A percentile compares a stretch with the other conserved stretches of the same genome.
Evolutionary conservation across 192 early-diverging fungal species (phyloP).

Genomic region (Backusella westeae): DNA sequence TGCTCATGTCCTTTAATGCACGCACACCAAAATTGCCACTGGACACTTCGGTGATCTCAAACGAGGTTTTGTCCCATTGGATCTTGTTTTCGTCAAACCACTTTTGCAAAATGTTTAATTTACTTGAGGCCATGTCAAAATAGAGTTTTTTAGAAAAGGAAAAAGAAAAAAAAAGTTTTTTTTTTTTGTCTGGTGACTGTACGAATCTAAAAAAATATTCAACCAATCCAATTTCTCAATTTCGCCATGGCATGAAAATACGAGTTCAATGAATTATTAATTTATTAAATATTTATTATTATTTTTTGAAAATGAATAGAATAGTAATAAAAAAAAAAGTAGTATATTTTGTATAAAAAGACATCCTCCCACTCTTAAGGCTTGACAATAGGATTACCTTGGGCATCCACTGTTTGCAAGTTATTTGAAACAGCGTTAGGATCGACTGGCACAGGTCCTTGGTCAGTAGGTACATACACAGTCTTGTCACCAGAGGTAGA

Average conservation of each 20-base stretch:
- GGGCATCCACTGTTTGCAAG: not conserved
- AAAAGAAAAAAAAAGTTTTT: not conserved
- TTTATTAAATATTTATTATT: not conserved
- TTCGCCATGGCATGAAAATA: not conserved
- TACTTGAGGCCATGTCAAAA: conserved; percentile 3
- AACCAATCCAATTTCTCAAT: not conserved
- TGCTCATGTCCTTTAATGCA: conserved; percentile 47
- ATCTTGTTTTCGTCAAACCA: conserved; percentile 65
- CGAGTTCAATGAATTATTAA: not conserved
- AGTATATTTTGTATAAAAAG: not conserved
- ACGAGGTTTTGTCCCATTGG: conserved; percentile 51
- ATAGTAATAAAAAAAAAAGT: not conserved
- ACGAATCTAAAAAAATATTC: not conserved
- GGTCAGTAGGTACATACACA: not conserved
- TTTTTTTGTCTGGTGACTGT: not conserved
- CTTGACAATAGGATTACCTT: not conserved
- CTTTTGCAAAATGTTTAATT: conserved; percentile 9
- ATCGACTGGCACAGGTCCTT: not conserved
- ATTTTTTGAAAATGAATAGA: not conserved
- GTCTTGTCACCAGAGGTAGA: not conserved
- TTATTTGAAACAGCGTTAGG: not conserved
- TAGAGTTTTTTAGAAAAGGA: not conserved
- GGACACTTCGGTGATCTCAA: conserved; percentile 44
- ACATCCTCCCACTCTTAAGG: not conserved
- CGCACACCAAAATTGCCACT: conserved; percentile 52